Base-by-base conservation (phyloP, 129 eudicot species). In the Daucus carota region DNA sequence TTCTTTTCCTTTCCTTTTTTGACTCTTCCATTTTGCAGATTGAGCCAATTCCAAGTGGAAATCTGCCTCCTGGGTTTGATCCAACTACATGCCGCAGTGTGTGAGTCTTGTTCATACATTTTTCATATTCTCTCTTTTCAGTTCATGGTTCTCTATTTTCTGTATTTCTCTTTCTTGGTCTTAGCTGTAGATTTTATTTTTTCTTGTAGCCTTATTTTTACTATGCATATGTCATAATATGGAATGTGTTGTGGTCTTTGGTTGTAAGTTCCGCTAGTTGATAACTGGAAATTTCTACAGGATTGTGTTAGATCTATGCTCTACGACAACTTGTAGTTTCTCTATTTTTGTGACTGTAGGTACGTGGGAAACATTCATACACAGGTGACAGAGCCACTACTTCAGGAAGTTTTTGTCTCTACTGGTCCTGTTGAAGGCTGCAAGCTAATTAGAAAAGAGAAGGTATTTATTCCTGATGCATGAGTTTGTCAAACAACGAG, bases 61-160 rank as follows among this genome's bases (percentile, higher is more conserved):
- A 94, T 92, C 86, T 94, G 90, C 97, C 98, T 91, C 97, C 97
- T 86, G 96, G 97, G 62, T 91, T 94, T 94, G 98, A 94, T 88
- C 97, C 98, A 83, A 89, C 83, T 87, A 85, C 94, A 75, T 94
- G 97, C 90, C 97, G 97, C 91, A 89, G 98, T 82, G 97, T 94
- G 98, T 94, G 95, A 94, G 98, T 89, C 85, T 83, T 79, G 74
- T 80, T 76, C 84, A 52, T 81, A 70, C 76, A 75, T 84, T 22
- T 66, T 59, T 59, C 73, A 24, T 36, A 36, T n/a, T 36, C 73
- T 86, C 42, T 22, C 38, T 16, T 63, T 48, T 78, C 8, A 34
- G 41, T 38, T 73, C 72, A 63, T n/a, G n/a, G n/a, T n/a, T n/a
- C n/a, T n/a, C n/a, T n/a, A n/a, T n/a, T n/a, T n/a, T n/a, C n/a